Evolutionary conservation across 441 rosid species (phyloP).

Genomic region (Heliophila coronopifolia): DNA sequence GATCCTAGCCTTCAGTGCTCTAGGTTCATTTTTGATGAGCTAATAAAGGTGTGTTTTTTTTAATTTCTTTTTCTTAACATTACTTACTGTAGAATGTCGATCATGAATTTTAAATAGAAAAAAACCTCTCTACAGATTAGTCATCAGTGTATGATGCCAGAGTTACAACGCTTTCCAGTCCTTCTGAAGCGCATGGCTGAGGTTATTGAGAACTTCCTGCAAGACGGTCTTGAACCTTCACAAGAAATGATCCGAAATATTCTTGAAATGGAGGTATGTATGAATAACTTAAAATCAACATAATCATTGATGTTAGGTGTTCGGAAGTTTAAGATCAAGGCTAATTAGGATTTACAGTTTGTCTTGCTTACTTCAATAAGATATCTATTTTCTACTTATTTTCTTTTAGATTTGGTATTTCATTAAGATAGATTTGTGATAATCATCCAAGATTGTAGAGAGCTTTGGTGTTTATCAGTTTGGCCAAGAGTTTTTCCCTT

Average conservation of each 20-base stretch:
- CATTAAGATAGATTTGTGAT: no score
- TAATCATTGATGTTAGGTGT: not conserved
- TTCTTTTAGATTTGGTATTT: no score
- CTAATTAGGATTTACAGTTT: no score
- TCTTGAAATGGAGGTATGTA: constrained; percentile 86
- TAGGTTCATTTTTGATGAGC: constrained; percentile 85
- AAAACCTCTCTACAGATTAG: constrained; percentile 56
- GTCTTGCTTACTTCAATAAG: no score
- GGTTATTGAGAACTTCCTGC: constrained; percentile 76
- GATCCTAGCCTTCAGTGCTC: constrained; percentile 97
- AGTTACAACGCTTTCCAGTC: constrained; percentile 75
- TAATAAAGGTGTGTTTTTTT: constrained; percentile 52
- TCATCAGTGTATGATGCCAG: constrained; percentile 67
- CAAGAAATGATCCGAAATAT: constrained; percentile 88
- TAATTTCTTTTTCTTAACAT: no score
- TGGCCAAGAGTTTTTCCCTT: no score
- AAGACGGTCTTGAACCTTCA: constrained; percentile 91
- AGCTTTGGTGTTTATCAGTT: no score
- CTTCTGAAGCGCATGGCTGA: constrained; percentile 87
- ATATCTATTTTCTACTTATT: no score
- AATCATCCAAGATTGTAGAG: no score
- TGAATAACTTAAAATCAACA: not conserved
- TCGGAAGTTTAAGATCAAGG: no score
- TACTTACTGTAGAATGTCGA: no score
- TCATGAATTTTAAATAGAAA: no score